Evolutionary conservation across 164 flowering plant species (phyloP).

Genomic region (Vitis amurensis): DNA sequence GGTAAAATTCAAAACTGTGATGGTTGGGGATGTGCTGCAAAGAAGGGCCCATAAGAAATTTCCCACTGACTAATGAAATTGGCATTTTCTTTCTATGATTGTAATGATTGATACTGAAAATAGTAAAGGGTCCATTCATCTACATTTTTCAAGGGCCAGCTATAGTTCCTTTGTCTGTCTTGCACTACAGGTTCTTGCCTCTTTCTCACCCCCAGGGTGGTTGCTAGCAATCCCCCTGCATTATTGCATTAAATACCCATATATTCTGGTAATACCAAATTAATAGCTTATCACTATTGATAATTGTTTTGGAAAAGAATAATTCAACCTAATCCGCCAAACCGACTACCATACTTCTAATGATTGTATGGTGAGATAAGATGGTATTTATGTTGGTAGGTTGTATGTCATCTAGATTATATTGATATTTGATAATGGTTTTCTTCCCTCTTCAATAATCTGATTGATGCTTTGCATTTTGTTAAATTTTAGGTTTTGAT

Average conservation of each 20-base stretch:
- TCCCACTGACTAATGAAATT: background rate
- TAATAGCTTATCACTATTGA: background rate
- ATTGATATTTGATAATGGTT: no score
- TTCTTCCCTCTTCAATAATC: no score
- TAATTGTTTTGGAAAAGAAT: background rate
- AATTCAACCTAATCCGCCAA: conserved; percentile 10
- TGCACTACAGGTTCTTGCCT: background rate
- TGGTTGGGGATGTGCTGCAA: background rate
- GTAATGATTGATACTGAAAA: conserved; percentile 13
- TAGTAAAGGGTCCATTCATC: conserved; percentile 8
- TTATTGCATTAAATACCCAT: background rate
- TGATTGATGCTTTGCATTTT: no score
- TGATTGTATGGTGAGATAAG: conserved; percentile 1
- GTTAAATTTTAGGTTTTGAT: no score
- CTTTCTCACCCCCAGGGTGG: background rate
- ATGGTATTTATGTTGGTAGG: conserved; percentile 10
- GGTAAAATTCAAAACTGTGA: background rate
- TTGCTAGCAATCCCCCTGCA: no score
- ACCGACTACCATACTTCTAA: conserved; percentile 1
- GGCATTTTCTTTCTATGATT: conserved; percentile 22
- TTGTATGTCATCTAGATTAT: conserved; percentile 12
- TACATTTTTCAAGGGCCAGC: conserved; percentile 9
- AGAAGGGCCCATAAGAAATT: conserved; percentile 13
- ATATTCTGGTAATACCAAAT: background rate
- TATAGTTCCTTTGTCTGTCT: conserved; percentile 17